These are phyloP conservation scores for Knoxdaviesia capensis DNA, from an alignment of 2,329 filamentous ascomycete genomes.

Conservation along the genomic window DNA sequence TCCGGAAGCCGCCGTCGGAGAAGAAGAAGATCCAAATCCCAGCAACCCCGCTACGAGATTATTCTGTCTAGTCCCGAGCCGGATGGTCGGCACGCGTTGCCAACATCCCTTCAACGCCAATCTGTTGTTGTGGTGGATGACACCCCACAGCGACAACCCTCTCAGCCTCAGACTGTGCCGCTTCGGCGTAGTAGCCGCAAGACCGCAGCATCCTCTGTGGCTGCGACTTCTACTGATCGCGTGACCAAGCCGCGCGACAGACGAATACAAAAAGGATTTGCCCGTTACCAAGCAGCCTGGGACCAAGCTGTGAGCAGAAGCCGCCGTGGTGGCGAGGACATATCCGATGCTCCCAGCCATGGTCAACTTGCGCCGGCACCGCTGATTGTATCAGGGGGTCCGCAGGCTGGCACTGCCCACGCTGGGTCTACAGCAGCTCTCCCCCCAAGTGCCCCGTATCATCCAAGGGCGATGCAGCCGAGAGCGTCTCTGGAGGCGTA, in stretches of 20 bases:
- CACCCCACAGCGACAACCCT: not conserved
- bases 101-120: not conserved
- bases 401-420: too few relatives aligned
- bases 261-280: not conserved
- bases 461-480: too few relatives aligned
- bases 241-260: not conserved
- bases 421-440: too few relatives aligned
- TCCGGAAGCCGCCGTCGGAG: not conserved
- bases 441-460: too few relatives aligned
- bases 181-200: constrained; percentile 1
- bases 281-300: constrained; percentile 3
- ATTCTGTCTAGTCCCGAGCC: too few relatives aligned
- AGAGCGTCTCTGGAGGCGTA: too few relatives aligned
- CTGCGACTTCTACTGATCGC: not conserved
- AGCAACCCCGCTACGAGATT: too few relatives aligned
- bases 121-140: not conserved
- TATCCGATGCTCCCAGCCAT: too few relatives aligned
- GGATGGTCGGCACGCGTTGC: too few relatives aligned
- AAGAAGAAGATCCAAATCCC: too few relatives aligned
- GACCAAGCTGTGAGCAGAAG: constrained; percentile 2
- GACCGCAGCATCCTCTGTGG: not conserved
- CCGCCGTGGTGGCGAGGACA: not conserved
- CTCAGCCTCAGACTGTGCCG: not conserved
- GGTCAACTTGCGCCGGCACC: too few relatives aligned
- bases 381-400: too few relatives aligned